phyloP scores from a whole-genome alignment of 805 yeast species.

The Limtongia smithiae region DNA sequence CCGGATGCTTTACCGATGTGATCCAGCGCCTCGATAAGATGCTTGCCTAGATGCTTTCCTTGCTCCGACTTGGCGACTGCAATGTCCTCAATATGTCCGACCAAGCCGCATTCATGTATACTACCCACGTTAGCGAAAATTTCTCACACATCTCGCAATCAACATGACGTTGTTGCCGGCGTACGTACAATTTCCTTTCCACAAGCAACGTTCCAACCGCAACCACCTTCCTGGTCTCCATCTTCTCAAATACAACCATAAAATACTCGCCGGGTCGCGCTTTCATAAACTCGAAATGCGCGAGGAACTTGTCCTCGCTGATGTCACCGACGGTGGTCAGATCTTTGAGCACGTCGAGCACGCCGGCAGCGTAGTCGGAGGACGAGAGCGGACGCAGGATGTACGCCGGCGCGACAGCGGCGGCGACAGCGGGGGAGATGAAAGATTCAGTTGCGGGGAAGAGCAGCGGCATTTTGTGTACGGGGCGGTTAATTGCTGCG shows the following conservation, averaged over 20 bases:
- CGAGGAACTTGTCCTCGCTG: conserved; percentile 47
- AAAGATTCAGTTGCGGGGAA: not conserved
- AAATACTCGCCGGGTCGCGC: conserved; percentile 51
- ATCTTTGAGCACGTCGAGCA: conserved; percentile 57
- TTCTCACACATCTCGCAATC: not conserved
- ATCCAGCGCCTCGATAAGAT: conserved; percentile 60
- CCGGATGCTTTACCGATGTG: conserved; percentile 56
- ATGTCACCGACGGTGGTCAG: conserved; percentile 84
- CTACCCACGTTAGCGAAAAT: conserved; percentile 4
- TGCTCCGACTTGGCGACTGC: conserved; percentile 73
- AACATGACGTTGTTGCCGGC: not conserved
- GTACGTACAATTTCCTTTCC: conserved; percentile 55
- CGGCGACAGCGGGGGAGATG: conserved; percentile 31
- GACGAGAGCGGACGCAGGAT: conserved; percentile 53
- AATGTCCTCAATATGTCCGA: conserved; percentile 94
- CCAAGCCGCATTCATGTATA: conserved; percentile 78
- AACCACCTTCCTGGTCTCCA: conserved; percentile 49
- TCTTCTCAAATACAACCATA: conserved; percentile 63
- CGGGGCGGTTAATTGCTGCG: not conserved
- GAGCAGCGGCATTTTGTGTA: not conserved
- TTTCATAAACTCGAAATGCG: conserved; percentile 59
- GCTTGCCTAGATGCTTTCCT: conserved; percentile 75
- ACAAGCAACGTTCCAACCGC: conserved; percentile 81
- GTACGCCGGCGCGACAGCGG: conserved; percentile 52
- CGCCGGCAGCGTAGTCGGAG: conserved; percentile 60